Base-by-base conservation (phyloP, 1,139 yeast species). In the Magnusiomyces tetraspermus region DNA sequence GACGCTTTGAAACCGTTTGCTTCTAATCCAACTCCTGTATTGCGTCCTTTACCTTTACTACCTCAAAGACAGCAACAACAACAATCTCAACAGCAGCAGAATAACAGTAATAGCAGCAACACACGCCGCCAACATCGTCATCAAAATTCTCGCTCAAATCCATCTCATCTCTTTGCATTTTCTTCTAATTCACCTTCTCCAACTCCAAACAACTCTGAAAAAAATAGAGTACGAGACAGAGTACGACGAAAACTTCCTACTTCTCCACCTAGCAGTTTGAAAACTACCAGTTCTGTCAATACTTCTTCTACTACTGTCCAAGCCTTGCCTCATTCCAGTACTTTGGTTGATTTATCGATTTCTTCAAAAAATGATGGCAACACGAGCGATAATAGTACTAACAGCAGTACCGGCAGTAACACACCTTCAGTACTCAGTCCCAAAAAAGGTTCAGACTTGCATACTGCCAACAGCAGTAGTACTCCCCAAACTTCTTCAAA, bases 131-230 rank as follows among this genome's bases (percentile, higher is more conserved):
- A n/a, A n/a, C n/a, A n/a, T n/a, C n/a, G n/a, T n/a, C n/a, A n/a
- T n/a, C n/a, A n/a, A n/a, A n/a, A n/a, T n/a, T n/a, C n/a, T n/a
- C n/a, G n/a, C n/a, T n/a, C n/a, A n/a, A 52, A 53, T 22, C 50
- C 52, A 2, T 37, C 53, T 21, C 53, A 53, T 36, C 53, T 57
- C 3, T 50, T 56, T 38, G 51, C 55, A 38, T 55, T 38, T 49
- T 47, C 57, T 8, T 54, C 58, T 22, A 53, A 54, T 4, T 43
- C 58, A 5, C 51, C 56, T 36, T 51, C 52, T 4, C 50, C 53
- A 11, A 21, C 44, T 37, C 49, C 37, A 24, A 44, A 33, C 19
- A 47, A 22, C 15, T 23, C 46, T 13, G 48, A 43, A 6, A 33
- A 33, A 15, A 33, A 15, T 17, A 4, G 38, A 13, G 10, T 33